phyloP scores from a whole-genome alignment of 148 eudicot genomes.

The Limonium bicolor region DNA sequence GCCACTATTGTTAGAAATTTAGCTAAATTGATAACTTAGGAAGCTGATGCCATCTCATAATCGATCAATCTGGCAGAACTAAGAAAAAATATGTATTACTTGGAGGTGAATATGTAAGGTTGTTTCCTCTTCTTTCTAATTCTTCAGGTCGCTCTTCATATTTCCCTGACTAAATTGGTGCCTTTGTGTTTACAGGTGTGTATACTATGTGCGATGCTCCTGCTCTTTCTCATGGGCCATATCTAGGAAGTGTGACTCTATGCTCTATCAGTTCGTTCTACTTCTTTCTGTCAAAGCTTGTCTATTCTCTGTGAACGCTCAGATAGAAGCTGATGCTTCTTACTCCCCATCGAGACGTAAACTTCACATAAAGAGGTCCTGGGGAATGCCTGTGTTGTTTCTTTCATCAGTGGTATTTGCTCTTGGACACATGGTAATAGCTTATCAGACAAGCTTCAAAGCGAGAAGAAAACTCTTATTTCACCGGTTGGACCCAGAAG shows the following conservation, averaged over 20 bases:
- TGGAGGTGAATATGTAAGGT: not conserved
- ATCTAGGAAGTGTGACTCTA: slow-evolving; percentile 70
- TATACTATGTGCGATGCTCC: slow-evolving; percentile 76
- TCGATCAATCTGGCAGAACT: too few relatives aligned
- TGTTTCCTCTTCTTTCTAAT: too few relatives aligned
- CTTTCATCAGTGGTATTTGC: slow-evolving; percentile 94
- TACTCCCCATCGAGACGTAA: slow-evolving; percentile 49
- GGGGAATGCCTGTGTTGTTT: slow-evolving; percentile 99
- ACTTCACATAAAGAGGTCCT: slow-evolving; percentile 87
- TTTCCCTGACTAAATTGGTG: not conserved
- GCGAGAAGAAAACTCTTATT: slow-evolving; percentile 79
- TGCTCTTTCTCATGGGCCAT: slow-evolving; percentile 84
- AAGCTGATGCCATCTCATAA: too few relatives aligned
- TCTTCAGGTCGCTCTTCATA: not conserved
- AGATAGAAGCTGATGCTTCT: slow-evolving; percentile 69
- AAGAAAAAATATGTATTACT: too few relatives aligned
- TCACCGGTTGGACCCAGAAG: slow-evolving; percentile 82
- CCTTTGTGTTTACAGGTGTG: slow-evolving; percentile 42
- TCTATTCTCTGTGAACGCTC: slow-evolving; percentile 77
- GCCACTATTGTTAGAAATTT: too few relatives aligned
- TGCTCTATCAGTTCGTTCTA: slow-evolving; percentile 63
- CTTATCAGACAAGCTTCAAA: slow-evolving; percentile 82
- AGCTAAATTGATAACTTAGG: too few relatives aligned
- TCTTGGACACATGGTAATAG: slow-evolving; percentile 88
- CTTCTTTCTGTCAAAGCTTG: slow-evolving; percentile 81